These are phyloP conservation scores for Bimuria novae-zelandiae DNA, from an alignment of 2,329 filamentous ascomycete genomes.

Conservation along the genomic window DNA sequence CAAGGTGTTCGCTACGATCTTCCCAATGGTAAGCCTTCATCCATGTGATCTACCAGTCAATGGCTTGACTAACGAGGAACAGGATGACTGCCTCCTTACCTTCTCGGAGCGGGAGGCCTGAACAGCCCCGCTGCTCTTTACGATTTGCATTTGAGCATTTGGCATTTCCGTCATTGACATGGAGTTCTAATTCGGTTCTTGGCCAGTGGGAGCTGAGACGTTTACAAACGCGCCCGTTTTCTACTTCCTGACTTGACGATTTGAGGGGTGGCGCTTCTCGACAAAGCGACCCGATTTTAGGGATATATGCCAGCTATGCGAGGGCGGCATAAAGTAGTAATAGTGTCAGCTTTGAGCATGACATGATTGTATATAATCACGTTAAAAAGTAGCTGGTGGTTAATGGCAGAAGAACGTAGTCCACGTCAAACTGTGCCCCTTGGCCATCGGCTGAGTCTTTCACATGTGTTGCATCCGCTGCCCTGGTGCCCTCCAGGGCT, in stretches of 20 bases:
- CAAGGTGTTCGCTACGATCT: constrained; percentile 97
- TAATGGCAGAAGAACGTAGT: constrained; percentile 23
- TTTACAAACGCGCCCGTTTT: constrained; percentile 15
- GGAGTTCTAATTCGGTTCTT: constrained; percentile 27
- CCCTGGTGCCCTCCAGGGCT: not conserved
- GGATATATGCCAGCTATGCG: constrained; percentile 21
- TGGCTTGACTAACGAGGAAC: constrained; percentile 21
- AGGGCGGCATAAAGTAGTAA: constrained; percentile 5
- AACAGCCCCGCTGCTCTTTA: constrained; percentile 13
- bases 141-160: constrained; percentile 29
- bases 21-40: constrained; percentile 76
- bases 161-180: constrained; percentile 31
- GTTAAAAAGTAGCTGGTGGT: constrained; percentile 3
- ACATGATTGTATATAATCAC: not conserved
- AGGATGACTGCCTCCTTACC: constrained; percentile 84
- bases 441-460: not conserved
- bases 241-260: constrained; percentile 34
- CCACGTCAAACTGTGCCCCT: not conserved
- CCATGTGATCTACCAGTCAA: not conserved
- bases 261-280: constrained; percentile 22
- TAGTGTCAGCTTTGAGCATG: constrained; percentile 9
- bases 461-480: not conserved
- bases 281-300: constrained; percentile 13
- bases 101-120: constrained; percentile 56
- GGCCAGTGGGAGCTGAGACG: not conserved